Evolutionary conservation across 1,284 basidiomycete species (phyloP), one percentile per base, ranked within the genome.

Genomic region (Sanghuangporus sanghuang): DNA sequence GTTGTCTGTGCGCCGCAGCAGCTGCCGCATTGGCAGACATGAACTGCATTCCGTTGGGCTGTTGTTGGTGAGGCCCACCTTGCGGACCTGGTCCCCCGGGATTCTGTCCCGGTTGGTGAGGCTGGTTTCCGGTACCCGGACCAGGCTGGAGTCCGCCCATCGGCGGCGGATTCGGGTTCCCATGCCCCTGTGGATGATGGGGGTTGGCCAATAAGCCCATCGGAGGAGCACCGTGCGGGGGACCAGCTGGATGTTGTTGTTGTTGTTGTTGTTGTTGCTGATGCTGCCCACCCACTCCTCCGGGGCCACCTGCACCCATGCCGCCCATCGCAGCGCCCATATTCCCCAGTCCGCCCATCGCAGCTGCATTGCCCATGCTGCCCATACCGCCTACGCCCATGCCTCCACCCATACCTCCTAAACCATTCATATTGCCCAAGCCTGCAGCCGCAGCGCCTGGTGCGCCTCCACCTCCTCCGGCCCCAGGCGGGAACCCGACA

Each of bases 141-240:
- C 44, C 44, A 3, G 56, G 38, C 16, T 49, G 18, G 67, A 77
- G 70, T 66, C 75, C 71, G 67, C 70, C 67, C 67, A 75, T 71
- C 57, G 74, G 75, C 58, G 63, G 63, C 35, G 58, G 58, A 16
- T 68, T 70, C 40, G 57, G 21, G 59, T 67, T 61, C 61, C 69
- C 73, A 57, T 75, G 74, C 63, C 69, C 72, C 55, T 73, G 44
- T 46, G 16, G 44, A 18, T 46, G 44, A 11, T 46, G 75, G 68
- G 74, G 75, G 71, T 76, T 74, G 58, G 76, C 73, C 46, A 77
- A 73, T 49, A 82, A 70, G 50, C 70, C 72, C 69, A 79, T 77
- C 67, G 59, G 72, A 69, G 67, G 71, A 9, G 64, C 65, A 38
- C 68, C 59, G 68, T 76, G 76, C 48, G 73, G 74, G 27, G 27